These are phyloP conservation scores for Bremia lactucae DNA, from an alignment of 352 stramenopile species.

Conservation along the genomic window DNA sequence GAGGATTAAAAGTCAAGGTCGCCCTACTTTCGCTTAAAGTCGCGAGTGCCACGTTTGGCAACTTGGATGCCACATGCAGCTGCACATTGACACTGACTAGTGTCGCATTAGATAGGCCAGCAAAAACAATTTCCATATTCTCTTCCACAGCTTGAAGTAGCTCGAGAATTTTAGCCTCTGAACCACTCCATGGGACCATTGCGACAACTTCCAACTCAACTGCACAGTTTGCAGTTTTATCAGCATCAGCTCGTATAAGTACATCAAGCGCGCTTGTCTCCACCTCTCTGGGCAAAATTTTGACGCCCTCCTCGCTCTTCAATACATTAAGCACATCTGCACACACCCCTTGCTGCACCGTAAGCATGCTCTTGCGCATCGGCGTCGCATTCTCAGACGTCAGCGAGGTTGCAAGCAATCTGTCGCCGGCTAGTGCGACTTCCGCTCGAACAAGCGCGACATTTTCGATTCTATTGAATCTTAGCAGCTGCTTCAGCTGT, in stretches of 20 bases:
- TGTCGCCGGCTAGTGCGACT: conserved; percentile 16
- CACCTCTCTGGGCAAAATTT: conserved; percentile 20
- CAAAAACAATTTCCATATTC: conserved; percentile 31
- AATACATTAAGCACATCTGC: conserved; percentile 15
- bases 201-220: conserved; percentile 20
- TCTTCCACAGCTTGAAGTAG: conserved; percentile 34
- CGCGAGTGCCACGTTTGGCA: conserved; percentile 4
- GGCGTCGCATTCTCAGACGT: not conserved
- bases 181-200: not conserved
- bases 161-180: conserved; percentile 17
- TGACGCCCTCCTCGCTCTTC: conserved; percentile 1
- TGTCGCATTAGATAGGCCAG: conserved; percentile 13
- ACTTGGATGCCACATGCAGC: conserved; percentile 13
- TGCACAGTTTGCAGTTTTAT: conserved; percentile 10
- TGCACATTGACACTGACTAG: conserved; percentile 23
- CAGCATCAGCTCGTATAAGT: conserved; percentile 5
- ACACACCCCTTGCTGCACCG: conserved; percentile 20
- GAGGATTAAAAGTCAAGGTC: conserved; percentile 28
- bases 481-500: conserved; percentile 13
- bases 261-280: conserved; percentile 16
- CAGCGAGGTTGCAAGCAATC: conserved; percentile 18
- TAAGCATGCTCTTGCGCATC: conserved; percentile 14
- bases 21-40: conserved; percentile 2
- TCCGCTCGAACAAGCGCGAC: conserved; percentile 9
- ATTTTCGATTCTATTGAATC: conserved; percentile 13